A percentile compares a stretch with the other conserved stretches of the same genome.
These are phyloP conservation scores for Phytophthora sojae DNA, from an alignment of 352 stramenopile genomes.

Conservation along the genomic window DNA sequence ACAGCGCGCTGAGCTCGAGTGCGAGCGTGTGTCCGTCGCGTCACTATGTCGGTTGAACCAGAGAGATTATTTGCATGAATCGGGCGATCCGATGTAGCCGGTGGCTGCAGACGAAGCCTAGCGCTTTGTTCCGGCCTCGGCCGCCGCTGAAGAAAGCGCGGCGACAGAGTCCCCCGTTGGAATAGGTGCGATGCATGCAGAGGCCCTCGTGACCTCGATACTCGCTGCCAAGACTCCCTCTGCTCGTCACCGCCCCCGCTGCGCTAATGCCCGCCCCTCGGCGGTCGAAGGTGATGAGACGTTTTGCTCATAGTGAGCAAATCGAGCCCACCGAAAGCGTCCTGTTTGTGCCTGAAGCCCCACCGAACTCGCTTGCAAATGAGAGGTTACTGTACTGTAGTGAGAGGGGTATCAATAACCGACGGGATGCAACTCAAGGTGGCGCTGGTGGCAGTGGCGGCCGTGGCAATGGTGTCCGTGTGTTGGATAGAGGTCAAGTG, in stretches of 20 bases:
- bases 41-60: constrained; percentile 30
- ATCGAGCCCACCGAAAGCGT: constrained; percentile 9
- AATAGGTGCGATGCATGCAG: constrained; percentile 20
- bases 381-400: neutral
- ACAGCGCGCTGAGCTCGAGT: constrained; percentile 3
- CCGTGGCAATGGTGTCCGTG: too few relatives aligned
- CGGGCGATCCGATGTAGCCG: constrained; percentile 13
- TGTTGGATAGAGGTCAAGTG: constrained; percentile 19
- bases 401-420: neutral
- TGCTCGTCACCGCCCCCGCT: neutral
- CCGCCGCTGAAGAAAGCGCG: neutral
- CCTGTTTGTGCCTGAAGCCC: neutral
- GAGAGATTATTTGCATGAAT: constrained; percentile 1
- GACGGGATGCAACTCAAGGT: too few relatives aligned
- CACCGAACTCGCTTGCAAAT: constrained; percentile 1
- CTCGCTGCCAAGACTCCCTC: neutral
- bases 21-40: constrained; percentile 21
- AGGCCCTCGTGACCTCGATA: neutral
- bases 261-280: constrained; percentile 1
- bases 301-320: neutral
- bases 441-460: too few relatives aligned
- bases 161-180: neutral
- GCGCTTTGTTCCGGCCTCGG: constrained; percentile 19
- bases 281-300: constrained; percentile 1
- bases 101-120: constrained; percentile 17